Evolutionary conservation across 176 grass and related monocot species (phyloP).

Genomic region (Carex littledalei): DNA sequence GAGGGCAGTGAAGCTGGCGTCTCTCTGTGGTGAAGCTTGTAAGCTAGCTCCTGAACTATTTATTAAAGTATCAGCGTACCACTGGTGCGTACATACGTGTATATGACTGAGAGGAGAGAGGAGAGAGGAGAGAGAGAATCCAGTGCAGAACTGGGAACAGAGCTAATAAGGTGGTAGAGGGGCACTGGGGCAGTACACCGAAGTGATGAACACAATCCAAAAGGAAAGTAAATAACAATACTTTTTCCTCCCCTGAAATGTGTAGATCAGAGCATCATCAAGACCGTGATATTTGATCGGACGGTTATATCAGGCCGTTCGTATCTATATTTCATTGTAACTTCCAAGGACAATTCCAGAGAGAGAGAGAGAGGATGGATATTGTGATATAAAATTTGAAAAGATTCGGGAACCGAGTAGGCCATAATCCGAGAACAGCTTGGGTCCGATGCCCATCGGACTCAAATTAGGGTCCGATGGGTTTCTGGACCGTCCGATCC

Average conservation of each 20-base stretch:
- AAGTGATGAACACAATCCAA: conserved; percentile 3
- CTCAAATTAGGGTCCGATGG: too few species aligned
- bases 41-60: not conserved
- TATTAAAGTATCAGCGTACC: not conserved
- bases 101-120: not conserved
- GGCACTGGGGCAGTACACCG: not conserved
- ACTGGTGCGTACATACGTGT: not conserved
- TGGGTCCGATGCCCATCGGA: too few species aligned
- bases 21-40: not conserved
- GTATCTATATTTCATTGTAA: not conserved
- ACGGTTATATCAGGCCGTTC: not conserved
- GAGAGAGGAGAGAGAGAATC: not conserved
- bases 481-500: too few species aligned
- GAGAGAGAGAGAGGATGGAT: not conserved
- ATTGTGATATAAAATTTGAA: not conserved
- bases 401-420: not conserved
- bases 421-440: too few species aligned
- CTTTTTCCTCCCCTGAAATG: not conserved
- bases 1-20: not conserved
- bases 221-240: not conserved
- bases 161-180: not conserved
- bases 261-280: not conserved
- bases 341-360: not conserved
- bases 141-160: not conserved
- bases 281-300: not conserved